Conservation (phyloP, 2,329 filamentous ascomycete genomes). For the Clonostachys byssicola region DNA sequence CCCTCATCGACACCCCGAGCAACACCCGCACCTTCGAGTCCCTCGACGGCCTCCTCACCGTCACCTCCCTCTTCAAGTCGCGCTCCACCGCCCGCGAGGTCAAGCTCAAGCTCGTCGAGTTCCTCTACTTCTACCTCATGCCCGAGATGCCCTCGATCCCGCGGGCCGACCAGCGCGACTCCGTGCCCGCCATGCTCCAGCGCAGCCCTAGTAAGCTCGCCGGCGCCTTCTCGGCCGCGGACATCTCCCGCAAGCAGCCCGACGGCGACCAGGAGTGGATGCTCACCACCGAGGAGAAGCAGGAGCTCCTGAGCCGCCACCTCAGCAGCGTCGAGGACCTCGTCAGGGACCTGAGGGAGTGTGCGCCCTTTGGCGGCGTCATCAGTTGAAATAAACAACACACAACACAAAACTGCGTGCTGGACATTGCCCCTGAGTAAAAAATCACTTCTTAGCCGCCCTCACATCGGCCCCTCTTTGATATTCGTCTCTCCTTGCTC, state of each 20-base stretch:
- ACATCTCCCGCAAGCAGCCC: constrained; percentile 14
- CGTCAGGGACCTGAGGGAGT: constrained; percentile 78
- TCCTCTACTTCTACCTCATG: constrained; percentile 98
- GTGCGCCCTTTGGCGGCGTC: constrained; percentile 67
- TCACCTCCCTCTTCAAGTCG: constrained; percentile 90
- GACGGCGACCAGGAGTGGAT: constrained; percentile 34
- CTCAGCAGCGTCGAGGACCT: constrained; percentile 80
- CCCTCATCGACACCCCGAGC: constrained; percentile 77
- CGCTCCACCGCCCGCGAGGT: constrained; percentile 81
- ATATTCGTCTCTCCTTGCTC: constrained; percentile 3
- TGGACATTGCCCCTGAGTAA: too few relatives aligned
- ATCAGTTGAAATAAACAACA: constrained; percentile 32
- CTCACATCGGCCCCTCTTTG: neutral
- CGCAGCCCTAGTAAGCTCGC: constrained; percentile 66
- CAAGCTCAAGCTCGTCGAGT: constrained; percentile 94
- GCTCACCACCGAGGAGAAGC: constrained; percentile 77
- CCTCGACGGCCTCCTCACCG: constrained; percentile 85
- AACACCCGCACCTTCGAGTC: constrained; percentile 92
- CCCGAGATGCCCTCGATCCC: constrained; percentile 69
- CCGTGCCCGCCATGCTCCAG: constrained; percentile 51
- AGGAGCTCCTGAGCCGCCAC: constrained; percentile 70
- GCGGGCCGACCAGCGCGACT: constrained; percentile 36
- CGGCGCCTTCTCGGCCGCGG: constrained; percentile 42
- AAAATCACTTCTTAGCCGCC: too few relatives aligned
- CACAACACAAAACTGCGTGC: neutral